Base-by-base conservation (phyloP, 2,329 filamentous ascomycete genomes). In the Rosellinia necatrix region DNA sequence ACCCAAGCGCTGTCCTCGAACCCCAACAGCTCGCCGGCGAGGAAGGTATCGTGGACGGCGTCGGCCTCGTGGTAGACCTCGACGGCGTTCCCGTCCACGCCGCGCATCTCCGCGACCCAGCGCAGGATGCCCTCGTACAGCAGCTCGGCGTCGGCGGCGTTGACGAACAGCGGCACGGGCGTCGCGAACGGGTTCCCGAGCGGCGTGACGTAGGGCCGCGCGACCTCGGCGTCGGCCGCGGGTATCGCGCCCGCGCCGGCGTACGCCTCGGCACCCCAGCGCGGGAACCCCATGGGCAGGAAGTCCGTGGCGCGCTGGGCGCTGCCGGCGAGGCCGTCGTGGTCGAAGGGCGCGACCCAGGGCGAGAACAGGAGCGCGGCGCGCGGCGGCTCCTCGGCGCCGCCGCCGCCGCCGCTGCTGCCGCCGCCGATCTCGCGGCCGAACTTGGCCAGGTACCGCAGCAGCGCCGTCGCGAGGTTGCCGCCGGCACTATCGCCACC, bases 31-130 rank as follows among this genome's bases (percentile, higher is more conserved):
- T 69, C 59, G 1, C 73, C 78, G 0, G 75, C 3, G 1, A 77
- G 37, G 10, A 79, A 60, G 2, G 79, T 74, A 66, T 81, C 79
- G 64, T 82, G 79, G 13, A 71, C 70, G 0, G 70, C 75, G 9
- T 65, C 56, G 49, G 72, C 60, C 58, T 76, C 75, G 3, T 76
- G 65, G 55, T 76, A 64, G 8, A 78, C 44, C 37, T 70, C 69
- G 0, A 80, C 22, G 2, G 41, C 35, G 24, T 66, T 68, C 2
- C 55, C 56, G 3, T 47, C 12, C 1, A 61, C 24, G 0, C 22
- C 15, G 1, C n/a, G 9, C 66, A 68, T 68, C 53, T 66, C 57
- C 10, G 63, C 84, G 30, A 88, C 81, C 86, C 87, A 89, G 67
- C 80, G 84, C 24, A 80, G 78, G 4, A 71, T 68, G 4, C 69